These are phyloP conservation scores for Aureobasidium sp. DNA, from an alignment of 2,329 filamentous ascomycete genomes.

Conservation along the genomic window DNA sequence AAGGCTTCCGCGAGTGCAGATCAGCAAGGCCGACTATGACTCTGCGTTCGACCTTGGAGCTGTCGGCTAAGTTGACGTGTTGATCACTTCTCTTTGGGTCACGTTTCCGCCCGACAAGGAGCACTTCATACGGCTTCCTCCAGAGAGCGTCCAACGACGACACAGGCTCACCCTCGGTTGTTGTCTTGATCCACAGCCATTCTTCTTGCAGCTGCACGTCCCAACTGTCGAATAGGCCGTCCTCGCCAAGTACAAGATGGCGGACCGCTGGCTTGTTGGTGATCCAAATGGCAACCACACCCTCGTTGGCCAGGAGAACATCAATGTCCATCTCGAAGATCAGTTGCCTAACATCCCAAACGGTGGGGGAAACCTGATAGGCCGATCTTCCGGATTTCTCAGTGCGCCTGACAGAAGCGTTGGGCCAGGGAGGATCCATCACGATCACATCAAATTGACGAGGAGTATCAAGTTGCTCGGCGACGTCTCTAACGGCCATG, in stretches of 20 bases:
- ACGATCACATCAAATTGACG: conserved; percentile 59
- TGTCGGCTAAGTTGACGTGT: conserved; percentile 11
- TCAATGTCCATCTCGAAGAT: conserved; percentile 42
- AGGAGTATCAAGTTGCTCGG: conserved; percentile 37
- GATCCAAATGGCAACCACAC: conserved; percentile 66
- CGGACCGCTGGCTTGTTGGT: conserved; percentile 61
- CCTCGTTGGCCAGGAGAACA: conserved; percentile 45
- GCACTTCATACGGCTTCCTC: conserved; percentile 70
- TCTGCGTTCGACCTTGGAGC: conserved; percentile 36
- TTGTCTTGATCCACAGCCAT: conserved; percentile 76
- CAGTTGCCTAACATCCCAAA: conserved; percentile 39
- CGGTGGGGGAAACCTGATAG: conserved; percentile 15
- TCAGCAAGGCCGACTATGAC: conserved; percentile 67
- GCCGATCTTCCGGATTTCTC: conserved; percentile 9
- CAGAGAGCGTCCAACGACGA: conserved; percentile 53
- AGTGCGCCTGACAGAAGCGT: conserved; percentile 58
- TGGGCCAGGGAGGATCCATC: conserved; percentile 77
- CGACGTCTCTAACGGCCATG: conserved; percentile 29
- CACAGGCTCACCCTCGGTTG: conserved; percentile 57
- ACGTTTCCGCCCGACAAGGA: conserved; percentile 51
- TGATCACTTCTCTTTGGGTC: conserved; percentile 14
- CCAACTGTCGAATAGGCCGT: conserved; percentile 60
- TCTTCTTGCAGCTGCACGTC: conserved; percentile 59
- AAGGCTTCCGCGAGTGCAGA: conserved; percentile 72
- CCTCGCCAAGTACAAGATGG: conserved; percentile 47